phyloP scores from a whole-genome alignment of 768 basidiomycete species.

The Mrakia hoshinonis region DNA sequence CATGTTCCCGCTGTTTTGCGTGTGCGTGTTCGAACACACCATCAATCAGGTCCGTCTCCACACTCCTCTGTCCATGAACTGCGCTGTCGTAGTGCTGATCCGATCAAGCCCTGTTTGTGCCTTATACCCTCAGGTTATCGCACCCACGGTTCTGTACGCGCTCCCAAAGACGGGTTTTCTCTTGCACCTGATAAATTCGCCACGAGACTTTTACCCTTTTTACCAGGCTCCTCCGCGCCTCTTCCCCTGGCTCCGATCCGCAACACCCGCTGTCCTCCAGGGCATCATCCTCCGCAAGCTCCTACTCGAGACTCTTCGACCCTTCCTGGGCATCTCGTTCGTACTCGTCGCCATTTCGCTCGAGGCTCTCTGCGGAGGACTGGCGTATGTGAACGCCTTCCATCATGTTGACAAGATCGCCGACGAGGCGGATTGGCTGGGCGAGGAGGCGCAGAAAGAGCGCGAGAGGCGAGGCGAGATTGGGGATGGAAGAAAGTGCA shows the following conservation, averaged over 20 bases:
- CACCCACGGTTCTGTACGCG: constrained; percentile 81
- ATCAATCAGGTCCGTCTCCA: constrained; percentile 62
- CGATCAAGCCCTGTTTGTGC: too few relatives aligned
- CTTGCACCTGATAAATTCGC: constrained; percentile 66
- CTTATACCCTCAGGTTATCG: constrained; percentile 55
- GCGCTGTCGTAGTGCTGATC: too few relatives aligned
- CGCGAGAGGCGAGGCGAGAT: constrained; percentile 6
- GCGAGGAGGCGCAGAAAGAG: constrained; percentile 36
- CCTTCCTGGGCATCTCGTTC: constrained; percentile 49
- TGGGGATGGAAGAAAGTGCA: constrained; percentile 53
- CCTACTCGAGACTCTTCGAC: constrained; percentile 33
- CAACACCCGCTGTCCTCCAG: constrained; percentile 70
- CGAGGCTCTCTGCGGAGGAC: constrained; percentile 87
- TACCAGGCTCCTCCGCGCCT: constrained; percentile 68
- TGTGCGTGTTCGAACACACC: constrained; percentile 73
- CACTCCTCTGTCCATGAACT: neutral
- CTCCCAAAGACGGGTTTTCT: constrained; percentile 62
- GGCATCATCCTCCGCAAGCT: constrained; percentile 50
- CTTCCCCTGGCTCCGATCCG: constrained; percentile 53
- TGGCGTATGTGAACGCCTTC: constrained; percentile 85
- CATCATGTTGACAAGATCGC: constrained; percentile 61
- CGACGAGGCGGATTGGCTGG: constrained; percentile 44
- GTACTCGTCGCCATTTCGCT: constrained; percentile 69
- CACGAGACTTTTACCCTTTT: constrained; percentile 88
- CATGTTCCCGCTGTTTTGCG: constrained; percentile 73